Percentiles rank a stretch among this genome's conserved stretches.
These are phyloP conservation scores for Alternaria viburni DNA, from an alignment of 2,329 filamentous ascomycete species.

Conservation along the genomic window DNA sequence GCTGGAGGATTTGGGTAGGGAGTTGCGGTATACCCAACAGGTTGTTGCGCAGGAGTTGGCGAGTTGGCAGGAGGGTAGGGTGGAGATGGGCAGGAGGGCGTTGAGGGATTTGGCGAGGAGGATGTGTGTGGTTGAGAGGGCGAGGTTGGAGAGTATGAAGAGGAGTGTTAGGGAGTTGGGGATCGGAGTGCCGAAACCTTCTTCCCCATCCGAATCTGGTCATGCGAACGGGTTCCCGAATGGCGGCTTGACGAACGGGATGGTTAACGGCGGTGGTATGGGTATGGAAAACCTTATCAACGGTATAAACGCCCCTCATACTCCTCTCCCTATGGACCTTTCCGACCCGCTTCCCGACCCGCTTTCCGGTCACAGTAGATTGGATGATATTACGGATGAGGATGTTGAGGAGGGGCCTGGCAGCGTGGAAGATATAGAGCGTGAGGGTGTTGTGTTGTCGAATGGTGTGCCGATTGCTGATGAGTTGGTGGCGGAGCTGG, in stretches of 20 bases:
- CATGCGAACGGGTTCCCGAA: background rate
- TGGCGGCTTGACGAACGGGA: background rate
- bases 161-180: conserved; percentile 71
- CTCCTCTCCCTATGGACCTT: background rate
- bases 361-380: background rate
- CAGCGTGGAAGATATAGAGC: conserved; percentile 11
- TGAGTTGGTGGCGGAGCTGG: background rate
- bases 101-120: conserved; percentile 77
- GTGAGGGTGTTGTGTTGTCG: conserved; percentile 15
- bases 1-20: conserved; percentile 74
- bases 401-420: conserved; percentile 22
- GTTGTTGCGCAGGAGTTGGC: conserved; percentile 90
- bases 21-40: conserved; percentile 90
- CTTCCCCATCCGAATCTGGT: too few species aligned
- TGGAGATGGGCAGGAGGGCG: conserved; percentile 74
- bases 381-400: background rate
- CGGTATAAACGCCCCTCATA: background rate
- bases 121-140: conserved; percentile 81
- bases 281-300: too few species aligned
- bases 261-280: background rate
- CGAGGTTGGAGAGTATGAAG: conserved; percentile 79
- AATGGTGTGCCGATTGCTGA: conserved; percentile 12
- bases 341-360: background rate
- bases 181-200: too few species aligned
- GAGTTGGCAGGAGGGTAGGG: conserved; percentile 90